Conservation (phyloP, 1,139 yeast species). For the Taphrina pruni region DNA sequence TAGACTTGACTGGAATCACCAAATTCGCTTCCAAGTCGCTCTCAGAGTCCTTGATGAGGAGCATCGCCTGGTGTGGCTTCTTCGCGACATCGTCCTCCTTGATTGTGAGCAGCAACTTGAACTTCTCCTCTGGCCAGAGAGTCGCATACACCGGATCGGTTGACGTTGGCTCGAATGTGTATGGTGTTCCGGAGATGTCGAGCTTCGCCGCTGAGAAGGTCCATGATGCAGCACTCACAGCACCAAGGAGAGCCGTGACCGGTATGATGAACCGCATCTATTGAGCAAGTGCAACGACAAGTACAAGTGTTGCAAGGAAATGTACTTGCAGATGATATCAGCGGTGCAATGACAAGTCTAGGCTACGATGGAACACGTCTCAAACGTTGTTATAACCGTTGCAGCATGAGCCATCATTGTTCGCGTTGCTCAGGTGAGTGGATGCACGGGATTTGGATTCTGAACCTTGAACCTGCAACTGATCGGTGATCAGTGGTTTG, state of each 20-base stretch:
- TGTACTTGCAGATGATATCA: no score
- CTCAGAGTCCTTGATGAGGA: slow-evolving; percentile 29
- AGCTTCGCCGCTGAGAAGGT: slow-evolving; percentile 29
- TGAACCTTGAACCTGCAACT: neutral
- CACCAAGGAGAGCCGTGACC: slow-evolving; percentile 11
- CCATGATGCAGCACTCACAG: slow-evolving; percentile 18
- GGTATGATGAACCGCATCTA: slow-evolving; percentile 8
- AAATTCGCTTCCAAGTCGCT: slow-evolving; percentile 23
- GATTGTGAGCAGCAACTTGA: slow-evolving; percentile 24
- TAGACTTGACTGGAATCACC: slow-evolving; percentile 36
- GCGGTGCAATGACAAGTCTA: no score
- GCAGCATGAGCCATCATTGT: neutral
- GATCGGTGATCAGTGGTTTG: slow-evolving; percentile 1
- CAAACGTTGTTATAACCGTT: no score
- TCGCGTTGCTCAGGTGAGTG: neutral
- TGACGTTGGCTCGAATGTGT: slow-evolving; percentile 10
- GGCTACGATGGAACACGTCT: no score
- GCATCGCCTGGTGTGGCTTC: slow-evolving; percentile 41
- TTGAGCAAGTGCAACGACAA: neutral
- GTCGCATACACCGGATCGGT: slow-evolving; percentile 9
- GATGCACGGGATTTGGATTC: neutral
- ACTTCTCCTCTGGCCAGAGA: slow-evolving; percentile 11
- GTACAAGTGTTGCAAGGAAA: no score
- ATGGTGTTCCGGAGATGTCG: slow-evolving; percentile 27
- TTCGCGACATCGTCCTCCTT: slow-evolving; percentile 24